Percentiles rank a stretch among this genome's conserved stretches.
phyloP scores from a whole-genome alignment of 2,329 filamentous ascomycete species.

The Aspergillus fumigatus region DNA sequence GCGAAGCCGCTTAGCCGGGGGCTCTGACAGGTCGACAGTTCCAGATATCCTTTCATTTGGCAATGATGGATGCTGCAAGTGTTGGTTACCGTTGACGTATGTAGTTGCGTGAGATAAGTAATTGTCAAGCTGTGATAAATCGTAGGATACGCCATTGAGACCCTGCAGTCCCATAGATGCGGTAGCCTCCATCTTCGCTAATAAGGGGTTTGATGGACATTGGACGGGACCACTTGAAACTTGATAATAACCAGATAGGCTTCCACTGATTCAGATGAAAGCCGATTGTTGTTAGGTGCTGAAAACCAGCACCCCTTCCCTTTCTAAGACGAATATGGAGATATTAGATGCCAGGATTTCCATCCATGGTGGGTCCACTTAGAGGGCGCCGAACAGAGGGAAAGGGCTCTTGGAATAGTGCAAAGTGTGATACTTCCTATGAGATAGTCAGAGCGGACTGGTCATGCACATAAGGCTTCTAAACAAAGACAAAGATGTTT shows the following conservation, averaged over 20 bases:
- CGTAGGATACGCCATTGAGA: constrained; percentile 7
- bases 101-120: constrained; percentile 9
- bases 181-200: constrained; percentile 22
- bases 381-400: constrained; percentile 11
- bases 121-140: constrained; percentile 9
- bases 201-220: constrained; percentile 2
- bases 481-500: not conserved
- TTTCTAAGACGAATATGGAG: constrained; percentile 9
- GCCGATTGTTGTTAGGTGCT: not conserved
- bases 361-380: constrained; percentile 23
- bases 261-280: not conserved
- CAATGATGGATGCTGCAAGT: constrained; percentile 1
- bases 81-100: constrained; percentile 2
- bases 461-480: not conserved
- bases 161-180: constrained; percentile 16
- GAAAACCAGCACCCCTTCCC: not conserved
- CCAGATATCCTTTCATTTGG: constrained; percentile 1
- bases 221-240: not conserved
- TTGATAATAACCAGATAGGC: not conserved
- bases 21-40: constrained; percentile 6
- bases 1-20: constrained; percentile 17
- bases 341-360: constrained; percentile 19
- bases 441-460: constrained; percentile 5
- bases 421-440: constrained; percentile 9
- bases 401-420: constrained; percentile 8